Evolutionary conservation across 2,329 filamentous ascomycete species (phyloP), one percentile per base, ranked within the genome.

Genomic region (Chrysoporthe deuterocubensis): DNA sequence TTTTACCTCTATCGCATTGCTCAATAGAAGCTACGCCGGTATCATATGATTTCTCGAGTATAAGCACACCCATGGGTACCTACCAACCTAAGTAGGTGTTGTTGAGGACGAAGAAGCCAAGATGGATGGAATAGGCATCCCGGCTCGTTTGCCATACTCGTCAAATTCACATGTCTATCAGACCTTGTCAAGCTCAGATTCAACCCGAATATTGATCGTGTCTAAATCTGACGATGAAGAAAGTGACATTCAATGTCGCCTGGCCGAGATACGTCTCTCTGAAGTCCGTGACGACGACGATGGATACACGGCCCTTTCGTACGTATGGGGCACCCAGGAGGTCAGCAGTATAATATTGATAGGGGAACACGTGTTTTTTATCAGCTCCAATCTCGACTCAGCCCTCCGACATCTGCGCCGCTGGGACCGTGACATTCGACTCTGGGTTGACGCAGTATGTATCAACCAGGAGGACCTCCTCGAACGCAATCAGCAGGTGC

Each of bases 401-500:
- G 63, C 63, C 4, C 54, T 65, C 14, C 63, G 63, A 26, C 54
- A 65, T 16, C 63, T 65, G 8, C 63, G 63, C 5, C 43, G 43
- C 13, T 54, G 11, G 1, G 54, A 60, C 14, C 7, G 32, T 1
- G 50, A 54, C 11, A 32, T 65, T n/a, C 54, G 54, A 8, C 54
- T 65, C 13, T 65, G 63, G 63, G n/a, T 65, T 7, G 63, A 65
- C n/a, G 63, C 43, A 21, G 40, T 65, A 16, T 65, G 63, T 16
- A 59, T 65, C 42, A 65, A 65, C 18, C 52, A 59, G 18, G 32
- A 0, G 1, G 43, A 65, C 26, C 3, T 50, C 4, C 11, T 18
- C 7, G 63, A 65, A 13, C 48, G 48, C 52, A 65, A n/a, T 6
- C 32, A 37, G 3, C 52, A 65, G 4, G 63, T 65, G 4, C 63